Base-by-base conservation (phyloP, 2,329 filamentous ascomycete genomes). In the Diplocarpon mali region DNA sequence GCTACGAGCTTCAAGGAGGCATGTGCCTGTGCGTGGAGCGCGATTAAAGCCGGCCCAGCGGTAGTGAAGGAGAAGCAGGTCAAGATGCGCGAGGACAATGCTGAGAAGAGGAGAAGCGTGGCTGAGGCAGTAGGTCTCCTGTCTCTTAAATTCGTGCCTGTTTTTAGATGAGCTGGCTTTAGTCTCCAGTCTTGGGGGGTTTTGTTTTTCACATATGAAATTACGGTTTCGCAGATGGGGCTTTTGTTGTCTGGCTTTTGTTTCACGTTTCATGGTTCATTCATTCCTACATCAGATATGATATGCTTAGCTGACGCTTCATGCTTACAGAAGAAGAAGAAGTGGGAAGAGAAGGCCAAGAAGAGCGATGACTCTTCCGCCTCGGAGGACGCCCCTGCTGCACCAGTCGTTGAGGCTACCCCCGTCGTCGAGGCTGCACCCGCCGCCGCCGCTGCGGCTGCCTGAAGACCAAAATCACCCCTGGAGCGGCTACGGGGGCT, bases 61-160 rank as follows among this genome's bases (percentile, higher is more conserved):
- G 48, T 73, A 2, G 42, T 74, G 43, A 49, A 48, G 7, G 61
- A 63, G 47, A 69, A 67, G 44, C 59, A 62, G 27, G 53, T 44
- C 11, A 62, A 60, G 29, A 58, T 66, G 5, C 50, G 57, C 1
- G 55, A 50, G 38, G 62, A 46, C 15, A 47, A 69, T 5, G 54
- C 59, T 24, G 50, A 56, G 35, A 47, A 66, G 14, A 51, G 58
- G 32, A 44, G 45, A 3, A n/a, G 65, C 51, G 41, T 60, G 2
- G 53, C 57, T 3, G 62, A 62, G 1, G 38, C 39, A 14, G 40
- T 42, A 14, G 30, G 40, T 36, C 5, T 41, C 35, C 16, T 41
- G 17, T 41, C 20, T 16, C 39, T 41, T 41, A 41, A 31, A 27
- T 17, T 41, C 20, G 20, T 11, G 14, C 28, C 13, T 15, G 39